Evolutionary conservation across 495 filamentous ascomycete species (phyloP).

Genomic region (Xylaria acuta): DNA sequence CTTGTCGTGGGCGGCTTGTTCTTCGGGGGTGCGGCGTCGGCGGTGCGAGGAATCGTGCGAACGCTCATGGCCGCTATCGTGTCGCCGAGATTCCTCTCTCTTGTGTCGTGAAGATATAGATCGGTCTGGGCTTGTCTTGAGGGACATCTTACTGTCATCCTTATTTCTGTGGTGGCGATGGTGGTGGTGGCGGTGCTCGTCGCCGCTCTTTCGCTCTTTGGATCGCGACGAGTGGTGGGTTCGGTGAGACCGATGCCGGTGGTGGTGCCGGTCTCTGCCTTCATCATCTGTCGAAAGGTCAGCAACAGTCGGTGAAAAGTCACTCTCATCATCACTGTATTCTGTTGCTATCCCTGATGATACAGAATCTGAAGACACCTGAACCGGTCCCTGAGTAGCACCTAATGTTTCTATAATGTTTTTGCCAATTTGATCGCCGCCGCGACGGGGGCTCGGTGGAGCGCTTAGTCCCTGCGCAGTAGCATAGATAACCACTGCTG

Average conservation of each 20-base stretch:
- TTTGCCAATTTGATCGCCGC: constrained; percentile 29
- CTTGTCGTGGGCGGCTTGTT: constrained; percentile 52
- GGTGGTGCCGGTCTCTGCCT: constrained; percentile 39
- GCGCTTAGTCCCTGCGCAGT: constrained; percentile 48
- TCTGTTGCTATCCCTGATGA: constrained; percentile 32
- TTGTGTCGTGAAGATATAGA: constrained; percentile 37
- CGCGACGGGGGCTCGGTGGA: constrained; percentile 27
- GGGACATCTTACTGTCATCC: constrained; percentile 43
- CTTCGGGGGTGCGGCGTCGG: constrained; percentile 49
- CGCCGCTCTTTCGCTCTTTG: constrained; percentile 20
- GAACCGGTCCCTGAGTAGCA: constrained; percentile 29
- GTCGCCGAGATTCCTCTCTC: constrained; percentile 27
- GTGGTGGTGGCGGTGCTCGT: constrained; percentile 26
- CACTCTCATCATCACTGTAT: constrained; percentile 36
- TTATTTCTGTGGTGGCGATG: constrained; percentile 38
- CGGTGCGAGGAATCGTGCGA: constrained; percentile 38
- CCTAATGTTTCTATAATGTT: constrained; percentile 23
- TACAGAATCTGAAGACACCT: constrained; percentile 31
- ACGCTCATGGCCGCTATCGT: constrained; percentile 44
- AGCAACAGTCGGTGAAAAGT: constrained; percentile 47
- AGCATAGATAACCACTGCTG: constrained; percentile 56
- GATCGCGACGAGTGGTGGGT: constrained; percentile 42
- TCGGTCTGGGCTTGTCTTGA: constrained; percentile 42
- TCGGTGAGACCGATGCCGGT: constrained; percentile 45
- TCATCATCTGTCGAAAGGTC: constrained; percentile 56